A percentile compares a stretch with the other conserved stretches of the same genome.
These are phyloP conservation scores for Chalaropsis thielavioides DNA, from an alignment of 2,329 filamentous ascomycete genomes.

Conservation along the genomic window DNA sequence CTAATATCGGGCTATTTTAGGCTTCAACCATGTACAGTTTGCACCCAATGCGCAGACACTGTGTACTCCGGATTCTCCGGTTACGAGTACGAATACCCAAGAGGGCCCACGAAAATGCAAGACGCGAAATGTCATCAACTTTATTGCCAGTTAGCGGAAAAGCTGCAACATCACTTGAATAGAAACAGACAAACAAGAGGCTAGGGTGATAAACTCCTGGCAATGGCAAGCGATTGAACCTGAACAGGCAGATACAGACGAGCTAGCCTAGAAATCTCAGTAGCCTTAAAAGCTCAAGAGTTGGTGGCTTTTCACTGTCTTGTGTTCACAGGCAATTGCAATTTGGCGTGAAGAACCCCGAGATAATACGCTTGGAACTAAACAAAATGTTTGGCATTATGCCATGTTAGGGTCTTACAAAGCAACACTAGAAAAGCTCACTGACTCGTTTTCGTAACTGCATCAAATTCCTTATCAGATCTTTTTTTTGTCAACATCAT, in stretches of 20 bases:
- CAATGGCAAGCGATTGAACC: not conserved
- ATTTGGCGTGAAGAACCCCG: too few relatives aligned
- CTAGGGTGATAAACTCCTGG: not conserved
- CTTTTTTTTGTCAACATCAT: conserved; percentile 6
- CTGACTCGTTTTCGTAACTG: conserved; percentile 1
- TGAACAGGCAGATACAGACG: too few relatives aligned
- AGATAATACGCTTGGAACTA: too few relatives aligned
- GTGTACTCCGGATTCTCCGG: conserved; percentile 10
- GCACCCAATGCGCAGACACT: not conserved
- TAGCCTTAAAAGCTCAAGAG: not conserved
- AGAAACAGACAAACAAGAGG: not conserved
- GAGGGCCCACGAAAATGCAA: not conserved
- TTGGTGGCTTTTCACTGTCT: too few relatives aligned
- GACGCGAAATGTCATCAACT: not conserved
- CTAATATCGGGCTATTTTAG: not conserved
- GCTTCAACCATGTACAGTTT: not conserved
- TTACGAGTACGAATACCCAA: conserved; percentile 18
- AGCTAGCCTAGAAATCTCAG: not conserved
- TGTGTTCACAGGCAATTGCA: too few relatives aligned
- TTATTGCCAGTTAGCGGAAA: not conserved
- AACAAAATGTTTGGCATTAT: not conserved
- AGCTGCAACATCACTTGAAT: not conserved
- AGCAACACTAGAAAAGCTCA: too few relatives aligned
- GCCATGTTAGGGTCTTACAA: not conserved
- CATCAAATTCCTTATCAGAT: conserved; percentile 16